Evolutionary conservation across 305 asterid species (phyloP).

Genomic region (Fraxinus paxiana): DNA sequence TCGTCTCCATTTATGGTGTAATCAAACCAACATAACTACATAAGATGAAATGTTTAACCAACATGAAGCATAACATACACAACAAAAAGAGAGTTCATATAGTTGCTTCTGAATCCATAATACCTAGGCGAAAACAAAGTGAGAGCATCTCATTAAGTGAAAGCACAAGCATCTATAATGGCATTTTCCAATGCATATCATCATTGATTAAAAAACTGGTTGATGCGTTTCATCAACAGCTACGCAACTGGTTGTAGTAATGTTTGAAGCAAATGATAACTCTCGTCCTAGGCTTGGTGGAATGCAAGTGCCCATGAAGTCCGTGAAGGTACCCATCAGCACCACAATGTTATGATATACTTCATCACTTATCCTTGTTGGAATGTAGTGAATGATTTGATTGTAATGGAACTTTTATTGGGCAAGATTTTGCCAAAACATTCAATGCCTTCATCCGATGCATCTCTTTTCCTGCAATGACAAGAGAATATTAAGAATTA

Average conservation of each 20-base stretch:
- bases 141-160: background rate
- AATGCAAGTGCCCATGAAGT: background rate
- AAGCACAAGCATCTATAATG: background rate
- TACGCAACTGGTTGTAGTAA: background rate
- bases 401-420: background rate
- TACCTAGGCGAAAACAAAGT: background rate
- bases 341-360: background rate
- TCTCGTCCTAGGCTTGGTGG: background rate
- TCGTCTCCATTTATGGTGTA: background rate
- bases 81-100: background rate
- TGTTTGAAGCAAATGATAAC: background rate
- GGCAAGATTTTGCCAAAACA: background rate
- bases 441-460: background rate
- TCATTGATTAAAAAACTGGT: background rate
- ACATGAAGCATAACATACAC: background rate
- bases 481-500: background rate
- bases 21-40: background rate
- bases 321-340: background rate
- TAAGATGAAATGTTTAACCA: background rate
- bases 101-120: background rate
- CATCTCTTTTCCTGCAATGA: background rate
- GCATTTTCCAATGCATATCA: background rate
- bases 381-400: background rate
- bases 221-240: background rate
- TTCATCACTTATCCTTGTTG: background rate